Base-by-base conservation (phyloP, 1,139 yeast genomes). In the Pichia sp. region DNA sequence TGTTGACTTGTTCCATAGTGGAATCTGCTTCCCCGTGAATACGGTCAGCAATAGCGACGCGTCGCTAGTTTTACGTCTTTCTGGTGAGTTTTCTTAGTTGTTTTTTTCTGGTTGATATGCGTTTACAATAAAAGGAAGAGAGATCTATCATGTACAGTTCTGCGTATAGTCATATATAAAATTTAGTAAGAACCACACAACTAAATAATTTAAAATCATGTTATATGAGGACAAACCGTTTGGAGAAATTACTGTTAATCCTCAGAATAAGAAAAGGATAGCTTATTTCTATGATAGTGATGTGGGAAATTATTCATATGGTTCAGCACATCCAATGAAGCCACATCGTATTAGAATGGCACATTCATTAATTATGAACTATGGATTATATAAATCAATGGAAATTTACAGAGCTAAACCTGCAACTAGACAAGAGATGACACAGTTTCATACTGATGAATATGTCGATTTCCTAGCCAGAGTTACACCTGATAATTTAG, bases 261-360 rank as follows among this genome's bases (percentile, higher is more conserved):
- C 84, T 23, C 73, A 70, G 52, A 80, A 77, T 50, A 81, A 80
- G 68, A 76, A 77, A 59, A 70, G 81, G 44, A 83, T 80, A 39
- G 85, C 85, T 1, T 80, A 80, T 59, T 80, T 80, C 60, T 80
- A 80, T 58, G 85, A 80, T 61, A 71, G 95, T 39, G 97, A 92
- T 66, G 96, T 92, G 45, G 97, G 97, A 35, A 92, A 92, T 69
- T 92, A 90, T 67, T 96, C 97, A 42, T 92, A 92, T 65, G 97
- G 97, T 51, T 94, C 97, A 11, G 97, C 97, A 27, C 98, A 92
- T 67, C 97, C 97, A 45, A 90, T 90, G 97, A 92, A 92, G 63
- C 97, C 97, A 29, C 97, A 90, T 66, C 81, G 97, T 66, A 90
- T 92, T 73, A 84, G 97, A 79, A 90, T 90, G 97, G 95, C 97